Conservation (phyloP, 106 monocot genomes). For the Narthecium ossifragum region DNA sequence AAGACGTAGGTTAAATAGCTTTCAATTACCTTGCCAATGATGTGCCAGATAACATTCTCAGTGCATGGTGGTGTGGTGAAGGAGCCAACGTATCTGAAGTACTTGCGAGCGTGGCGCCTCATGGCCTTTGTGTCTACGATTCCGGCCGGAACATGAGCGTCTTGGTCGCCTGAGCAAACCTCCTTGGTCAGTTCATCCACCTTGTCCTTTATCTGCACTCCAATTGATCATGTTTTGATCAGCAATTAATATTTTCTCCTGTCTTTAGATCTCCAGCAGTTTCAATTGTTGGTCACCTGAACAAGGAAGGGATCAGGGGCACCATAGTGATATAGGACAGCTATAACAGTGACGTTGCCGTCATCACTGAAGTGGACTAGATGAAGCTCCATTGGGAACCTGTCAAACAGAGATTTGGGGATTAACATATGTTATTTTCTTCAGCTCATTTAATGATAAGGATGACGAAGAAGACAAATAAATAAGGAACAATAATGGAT, state of each 20-base stretch:
- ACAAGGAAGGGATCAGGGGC: slow-evolving; percentile 43
- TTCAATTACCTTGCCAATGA: slow-evolving; percentile 72
- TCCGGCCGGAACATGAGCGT: slow-evolving; percentile 21
- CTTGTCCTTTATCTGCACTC: slow-evolving; percentile 32
- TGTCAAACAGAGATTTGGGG: slow-evolving; percentile 1
- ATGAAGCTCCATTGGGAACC: slow-evolving; percentile 61
- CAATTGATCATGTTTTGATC: background rate
- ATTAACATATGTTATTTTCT: background rate
- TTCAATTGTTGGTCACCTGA: slow-evolving; percentile 20
- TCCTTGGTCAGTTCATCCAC: slow-evolving; percentile 25
- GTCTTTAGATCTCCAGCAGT: background rate
- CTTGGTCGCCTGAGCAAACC: slow-evolving; percentile 9
- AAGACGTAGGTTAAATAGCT: too few relatives aligned
- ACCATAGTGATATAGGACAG: slow-evolving; percentile 52
- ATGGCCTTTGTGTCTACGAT: slow-evolving; percentile 33
- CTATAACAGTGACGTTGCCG: slow-evolving; percentile 29
- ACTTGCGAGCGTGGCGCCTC: slow-evolving; percentile 31
- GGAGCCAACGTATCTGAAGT: slow-evolving; percentile 65
- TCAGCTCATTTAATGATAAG: background rate
- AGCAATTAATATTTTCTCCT: background rate
- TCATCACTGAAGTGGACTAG: slow-evolving; percentile 49
- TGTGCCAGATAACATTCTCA: slow-evolving; percentile 64
- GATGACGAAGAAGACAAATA: background rate
- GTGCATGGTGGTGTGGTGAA: slow-evolving; percentile 76
- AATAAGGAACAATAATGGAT: too few relatives aligned